These are phyloP conservation scores for Erodium trifolium DNA, from an alignment of 441 rosid species.

Conservation along the genomic window DNA sequence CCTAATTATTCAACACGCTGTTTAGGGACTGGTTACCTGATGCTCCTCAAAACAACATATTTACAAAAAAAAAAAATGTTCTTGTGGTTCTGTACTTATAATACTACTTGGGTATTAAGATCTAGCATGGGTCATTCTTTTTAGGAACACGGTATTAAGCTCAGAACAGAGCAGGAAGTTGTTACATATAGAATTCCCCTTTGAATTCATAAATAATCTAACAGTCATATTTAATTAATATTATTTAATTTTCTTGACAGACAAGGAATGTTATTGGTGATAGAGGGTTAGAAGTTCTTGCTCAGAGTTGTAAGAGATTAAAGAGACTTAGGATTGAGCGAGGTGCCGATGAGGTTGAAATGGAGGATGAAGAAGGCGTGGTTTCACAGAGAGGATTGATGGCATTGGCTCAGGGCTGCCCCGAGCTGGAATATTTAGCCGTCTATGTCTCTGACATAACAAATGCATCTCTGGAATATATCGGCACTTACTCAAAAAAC, in stretches of 20 bases:
- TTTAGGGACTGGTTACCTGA: background rate
- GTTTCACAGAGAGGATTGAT: constrained; percentile 84
- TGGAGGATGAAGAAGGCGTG: constrained; percentile 77
- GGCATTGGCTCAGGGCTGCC: constrained; percentile 76
- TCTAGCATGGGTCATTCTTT: too few species aligned
- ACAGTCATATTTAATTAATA: background rate
- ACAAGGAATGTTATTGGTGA: constrained; percentile 93
- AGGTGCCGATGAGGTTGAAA: constrained; percentile 76
- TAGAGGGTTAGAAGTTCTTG: constrained; percentile 77
- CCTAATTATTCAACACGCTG: background rate
- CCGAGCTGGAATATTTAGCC: constrained; percentile 66
- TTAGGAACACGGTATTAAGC: background rate
- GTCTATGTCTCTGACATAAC: constrained; percentile 80
- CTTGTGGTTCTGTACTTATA: constrained; percentile 2
- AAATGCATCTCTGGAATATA: constrained; percentile 57
- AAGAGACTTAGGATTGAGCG: constrained; percentile 86
- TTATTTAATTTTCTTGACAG: constrained; percentile 33
- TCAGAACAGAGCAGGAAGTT: background rate
- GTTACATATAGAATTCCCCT: background rate
- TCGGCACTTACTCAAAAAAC: constrained; percentile 58
- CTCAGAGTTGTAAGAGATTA: constrained; percentile 53
- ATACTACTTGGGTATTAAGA: constrained; percentile 1
- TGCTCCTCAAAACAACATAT: background rate
- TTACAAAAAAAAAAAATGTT: background rate
- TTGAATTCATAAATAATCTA: background rate